phyloP scores from a whole-genome alignment of 2,329 filamentous ascomycete species.

The Nigrospora oryzae region DNA sequence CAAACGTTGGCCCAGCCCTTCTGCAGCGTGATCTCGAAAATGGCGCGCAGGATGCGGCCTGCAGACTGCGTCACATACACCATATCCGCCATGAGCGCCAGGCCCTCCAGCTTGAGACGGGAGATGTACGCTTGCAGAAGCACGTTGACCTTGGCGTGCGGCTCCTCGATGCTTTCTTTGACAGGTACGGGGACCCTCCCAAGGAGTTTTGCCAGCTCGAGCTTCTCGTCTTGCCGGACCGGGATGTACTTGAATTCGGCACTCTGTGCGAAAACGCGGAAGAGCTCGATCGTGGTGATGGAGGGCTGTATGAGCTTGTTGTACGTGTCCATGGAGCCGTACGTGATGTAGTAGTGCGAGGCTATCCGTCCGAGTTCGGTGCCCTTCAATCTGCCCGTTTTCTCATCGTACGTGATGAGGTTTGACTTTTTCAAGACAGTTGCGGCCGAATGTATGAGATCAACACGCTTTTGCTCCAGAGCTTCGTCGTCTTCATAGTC shows the following conservation, averaged over 20 bases:
- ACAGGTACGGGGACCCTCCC: constrained; percentile 89
- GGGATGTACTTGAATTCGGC: constrained; percentile 99
- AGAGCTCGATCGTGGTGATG: constrained; percentile 89
- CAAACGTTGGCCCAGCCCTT: constrained; percentile 94
- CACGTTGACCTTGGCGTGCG: constrained; percentile 97
- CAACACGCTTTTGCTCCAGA: constrained; percentile 94
- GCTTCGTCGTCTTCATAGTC: constrained; percentile 92
- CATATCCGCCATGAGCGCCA: constrained; percentile 96
- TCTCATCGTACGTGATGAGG: constrained; percentile 92
- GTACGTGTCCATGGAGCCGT: constrained; percentile 95
- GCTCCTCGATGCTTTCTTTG: constrained; percentile 95
- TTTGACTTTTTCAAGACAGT: constrained; percentile 78
- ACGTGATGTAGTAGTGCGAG: constrained; percentile 96
- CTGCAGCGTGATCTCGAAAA: constrained; percentile 96
- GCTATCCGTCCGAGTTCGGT: constrained; percentile 94
- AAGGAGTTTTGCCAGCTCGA: constrained; percentile 87
- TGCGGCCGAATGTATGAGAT: constrained; percentile 90
- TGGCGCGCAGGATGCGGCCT: constrained; percentile 86
- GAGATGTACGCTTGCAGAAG: constrained; percentile 95
- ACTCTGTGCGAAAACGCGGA: constrained; percentile 91
- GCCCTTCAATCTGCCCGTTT: constrained; percentile 76
- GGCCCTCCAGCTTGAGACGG: constrained; percentile 82
- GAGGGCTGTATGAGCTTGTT: constrained; percentile 90
- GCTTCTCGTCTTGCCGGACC: constrained; percentile 92
- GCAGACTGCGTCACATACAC: constrained; percentile 98